A percentile compares a stretch with the other conserved stretches of the same genome.
Evolutionary conservation across 2,329 filamentous ascomycete species (phyloP).

Genomic region (Claviceps maximensis): DNA sequence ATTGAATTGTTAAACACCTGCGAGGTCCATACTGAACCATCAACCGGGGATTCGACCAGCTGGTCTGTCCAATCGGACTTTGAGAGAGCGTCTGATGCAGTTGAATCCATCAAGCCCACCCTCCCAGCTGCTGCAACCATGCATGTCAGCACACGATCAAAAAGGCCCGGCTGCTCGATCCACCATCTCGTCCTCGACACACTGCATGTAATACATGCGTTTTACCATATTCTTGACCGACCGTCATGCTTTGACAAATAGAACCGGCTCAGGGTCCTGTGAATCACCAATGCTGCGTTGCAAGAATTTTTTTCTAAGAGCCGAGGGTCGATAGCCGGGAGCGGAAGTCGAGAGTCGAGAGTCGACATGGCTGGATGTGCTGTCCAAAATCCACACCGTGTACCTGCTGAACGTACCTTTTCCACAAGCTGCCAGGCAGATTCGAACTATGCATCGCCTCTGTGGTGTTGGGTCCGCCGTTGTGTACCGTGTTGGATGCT

Average conservation of each 20-base stretch:
- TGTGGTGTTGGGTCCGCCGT: neutral
- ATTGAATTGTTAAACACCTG: neutral
- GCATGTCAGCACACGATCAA: neutral
- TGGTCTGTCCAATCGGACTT: neutral
- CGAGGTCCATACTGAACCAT: neutral
- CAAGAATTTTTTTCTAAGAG: too few species aligned
- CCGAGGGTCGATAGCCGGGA: too few species aligned
- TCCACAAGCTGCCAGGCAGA: too few species aligned
- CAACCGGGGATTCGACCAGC: too few species aligned
- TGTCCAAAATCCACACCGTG: too few species aligned
- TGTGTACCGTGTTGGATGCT: neutral
- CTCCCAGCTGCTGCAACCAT: neutral
- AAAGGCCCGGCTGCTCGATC: neutral
- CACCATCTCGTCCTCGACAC: too few species aligned
- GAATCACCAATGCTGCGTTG: neutral
- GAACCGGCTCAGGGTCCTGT: neutral
- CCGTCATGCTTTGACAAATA: neutral
- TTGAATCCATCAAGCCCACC: too few species aligned
- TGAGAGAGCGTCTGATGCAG: neutral
- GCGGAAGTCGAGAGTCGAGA: too few species aligned
- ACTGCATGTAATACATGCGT: neutral
- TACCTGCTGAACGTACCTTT: too few species aligned
- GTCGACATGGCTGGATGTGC: too few species aligned
- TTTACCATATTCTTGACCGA: conserved; percentile 3
- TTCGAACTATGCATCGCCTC: neutral